A percentile compares a stretch with the other conserved stretches of the same genome.
phyloP scores from a whole-genome alignment of 768 basidiomycete species.

The Mycena floridula region DNA sequence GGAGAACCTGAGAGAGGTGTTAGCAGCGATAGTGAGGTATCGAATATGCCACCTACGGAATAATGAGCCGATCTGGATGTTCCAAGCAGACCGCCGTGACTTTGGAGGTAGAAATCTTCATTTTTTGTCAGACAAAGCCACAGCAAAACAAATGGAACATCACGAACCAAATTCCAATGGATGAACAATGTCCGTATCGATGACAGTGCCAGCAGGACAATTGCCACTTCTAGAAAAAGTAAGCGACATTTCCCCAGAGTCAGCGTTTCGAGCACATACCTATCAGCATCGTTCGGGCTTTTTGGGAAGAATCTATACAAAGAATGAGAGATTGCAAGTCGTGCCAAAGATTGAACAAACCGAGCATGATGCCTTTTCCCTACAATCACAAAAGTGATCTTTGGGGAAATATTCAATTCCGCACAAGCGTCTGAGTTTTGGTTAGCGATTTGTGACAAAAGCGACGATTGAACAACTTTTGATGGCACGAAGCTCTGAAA shows the following conservation, averaged over 20 bases:
- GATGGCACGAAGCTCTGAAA: not conserved
- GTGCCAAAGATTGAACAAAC: slow-evolving; percentile 4
- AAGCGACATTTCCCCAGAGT: not conserved
- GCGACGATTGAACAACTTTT: not conserved
- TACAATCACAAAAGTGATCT: slow-evolving; percentile 50
- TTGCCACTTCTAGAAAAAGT: slow-evolving; percentile 65
- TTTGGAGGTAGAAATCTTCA: slow-evolving; percentile 76
- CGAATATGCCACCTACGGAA: slow-evolving; percentile 24
- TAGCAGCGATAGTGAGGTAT: not conserved
- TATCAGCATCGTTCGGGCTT: slow-evolving; percentile 1
- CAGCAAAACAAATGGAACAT: too few species aligned
- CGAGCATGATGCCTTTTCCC: slow-evolving; percentile 39
- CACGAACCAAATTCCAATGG: slow-evolving; percentile 71
- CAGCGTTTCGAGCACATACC: not conserved
- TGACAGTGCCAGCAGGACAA: slow-evolving; percentile 71
- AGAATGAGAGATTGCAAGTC: not conserved
- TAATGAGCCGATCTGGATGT: slow-evolving; percentile 54
- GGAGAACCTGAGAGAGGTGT: slow-evolving; percentile 27
- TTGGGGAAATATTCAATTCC: slow-evolving; percentile 32
- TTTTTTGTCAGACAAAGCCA: too few species aligned
- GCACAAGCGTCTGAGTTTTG: slow-evolving; percentile 36
- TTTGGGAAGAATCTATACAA: not conserved
- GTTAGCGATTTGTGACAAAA: not conserved
- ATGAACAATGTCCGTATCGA: slow-evolving; percentile 64
- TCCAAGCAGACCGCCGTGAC: slow-evolving; percentile 72